Evolutionary conservation across 768 basidiomycete species (phyloP).

Genomic region (Calocybe cyanea): DNA sequence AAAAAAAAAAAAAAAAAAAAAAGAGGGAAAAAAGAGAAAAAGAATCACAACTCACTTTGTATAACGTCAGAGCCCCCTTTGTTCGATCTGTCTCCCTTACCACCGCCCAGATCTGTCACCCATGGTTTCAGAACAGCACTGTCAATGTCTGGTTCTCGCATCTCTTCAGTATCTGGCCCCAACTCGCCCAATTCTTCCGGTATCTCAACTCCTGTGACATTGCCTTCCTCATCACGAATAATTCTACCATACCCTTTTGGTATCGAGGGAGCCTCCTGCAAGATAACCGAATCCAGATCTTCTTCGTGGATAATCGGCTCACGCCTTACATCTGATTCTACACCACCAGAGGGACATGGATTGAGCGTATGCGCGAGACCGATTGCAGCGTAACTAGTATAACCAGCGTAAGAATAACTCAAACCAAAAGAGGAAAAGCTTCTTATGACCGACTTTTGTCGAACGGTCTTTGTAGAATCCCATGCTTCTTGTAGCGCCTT

Average conservation of each 20-base stretch:
- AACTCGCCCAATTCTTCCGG: constrained; percentile 39
- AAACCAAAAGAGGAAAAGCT: no score
- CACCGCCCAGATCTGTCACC: constrained; percentile 33
- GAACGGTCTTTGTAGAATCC: constrained; percentile 84
- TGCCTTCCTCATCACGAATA: constrained; percentile 74
- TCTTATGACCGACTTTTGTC: constrained; percentile 72
- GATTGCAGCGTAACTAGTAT: constrained; percentile 65
- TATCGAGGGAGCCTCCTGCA: constrained; percentile 31
- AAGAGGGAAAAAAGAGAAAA: constrained; percentile 10
- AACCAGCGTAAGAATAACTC: no score
- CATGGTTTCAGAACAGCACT: constrained; percentile 31
- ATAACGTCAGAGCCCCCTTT: constrained; percentile 27
- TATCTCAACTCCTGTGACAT: constrained; percentile 67
- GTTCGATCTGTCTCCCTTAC: constrained; percentile 18
- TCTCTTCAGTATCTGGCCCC: constrained; percentile 27
- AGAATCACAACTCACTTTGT: constrained; percentile 27
- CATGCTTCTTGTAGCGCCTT: constrained; percentile 79
- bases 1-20: background rate
- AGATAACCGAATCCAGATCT: constrained; percentile 12
- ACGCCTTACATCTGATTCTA: constrained; percentile 36
- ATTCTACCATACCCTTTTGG: constrained; percentile 73
- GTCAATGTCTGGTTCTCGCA: constrained; percentile 32
- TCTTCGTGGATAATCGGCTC: constrained; percentile 13
- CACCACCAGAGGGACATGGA: constrained; percentile 65
- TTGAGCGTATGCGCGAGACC: constrained; percentile 70